These are phyloP conservation scores for Mycena venus DNA, from an alignment of 768 basidiomycete species.

Conservation along the genomic window DNA sequence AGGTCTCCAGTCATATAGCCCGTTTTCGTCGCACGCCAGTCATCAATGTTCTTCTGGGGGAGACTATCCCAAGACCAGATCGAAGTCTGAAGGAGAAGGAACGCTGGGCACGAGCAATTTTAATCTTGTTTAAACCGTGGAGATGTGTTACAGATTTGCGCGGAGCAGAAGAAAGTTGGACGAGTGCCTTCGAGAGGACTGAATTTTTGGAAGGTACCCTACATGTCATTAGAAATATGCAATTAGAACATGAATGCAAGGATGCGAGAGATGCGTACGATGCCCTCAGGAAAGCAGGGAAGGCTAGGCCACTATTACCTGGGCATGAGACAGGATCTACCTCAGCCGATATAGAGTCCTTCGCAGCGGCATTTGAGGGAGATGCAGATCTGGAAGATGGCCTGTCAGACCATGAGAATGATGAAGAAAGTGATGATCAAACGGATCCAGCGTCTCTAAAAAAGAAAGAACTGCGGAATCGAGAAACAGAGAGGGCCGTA, in stretches of 20 bases:
- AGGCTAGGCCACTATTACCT: not conserved
- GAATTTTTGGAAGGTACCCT: not conserved
- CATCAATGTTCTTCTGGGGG: not conserved
- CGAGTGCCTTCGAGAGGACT: not conserved
- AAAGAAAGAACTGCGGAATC: too few species aligned
- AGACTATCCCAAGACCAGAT: not conserved
- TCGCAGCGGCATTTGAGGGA: too few species aligned
- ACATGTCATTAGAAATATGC: not conserved
- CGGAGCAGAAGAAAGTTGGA: not conserved
- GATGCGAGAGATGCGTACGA: not conserved
- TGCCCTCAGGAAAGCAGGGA: not conserved
- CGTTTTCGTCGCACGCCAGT: not conserved
- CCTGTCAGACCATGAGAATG: too few species aligned
- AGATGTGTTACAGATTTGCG: not conserved
- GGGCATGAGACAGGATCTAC: too few species aligned
- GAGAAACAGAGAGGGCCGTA: too few species aligned
- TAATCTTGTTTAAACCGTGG: constrained; percentile 13
- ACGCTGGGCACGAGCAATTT: not conserved
- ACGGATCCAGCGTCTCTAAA: too few species aligned
- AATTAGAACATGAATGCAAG: not conserved
- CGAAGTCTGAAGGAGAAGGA: not conserved
- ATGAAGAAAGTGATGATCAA: too few species aligned
- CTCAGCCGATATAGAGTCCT: too few species aligned
- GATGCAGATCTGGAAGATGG: too few species aligned
- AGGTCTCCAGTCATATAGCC: not conserved